Conservation (phyloP, 2,329 filamentous ascomycete genomes). For the Coniochaeta prunicola region DNA sequence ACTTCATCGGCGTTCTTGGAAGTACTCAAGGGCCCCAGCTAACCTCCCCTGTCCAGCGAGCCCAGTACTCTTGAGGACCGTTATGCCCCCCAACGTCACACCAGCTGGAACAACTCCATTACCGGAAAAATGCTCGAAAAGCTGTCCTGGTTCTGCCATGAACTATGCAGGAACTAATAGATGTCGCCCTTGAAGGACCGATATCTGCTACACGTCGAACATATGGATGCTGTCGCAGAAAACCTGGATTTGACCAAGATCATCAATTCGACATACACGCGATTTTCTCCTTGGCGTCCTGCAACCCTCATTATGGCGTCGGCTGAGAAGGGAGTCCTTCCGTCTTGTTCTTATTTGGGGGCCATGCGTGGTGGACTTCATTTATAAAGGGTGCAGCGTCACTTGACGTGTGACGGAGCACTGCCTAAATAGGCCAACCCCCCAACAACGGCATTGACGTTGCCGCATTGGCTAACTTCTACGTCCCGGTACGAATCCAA, state of each 20-base stretch:
- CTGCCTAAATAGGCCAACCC: slow-evolving; percentile 14
- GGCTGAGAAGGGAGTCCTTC: slow-evolving; percentile 15
- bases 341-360: slow-evolving; percentile 11
- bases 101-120: too few relatives aligned
- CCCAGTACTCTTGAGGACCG: too few relatives aligned
- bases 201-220: background rate
- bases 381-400: background rate
- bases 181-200: background rate
- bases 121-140: background rate
- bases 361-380: background rate
- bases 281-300: background rate
- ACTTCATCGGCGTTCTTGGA: too few relatives aligned
- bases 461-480: slow-evolving; percentile 6
- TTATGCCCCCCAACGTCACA: too few relatives aligned
- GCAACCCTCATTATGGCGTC: background rate
- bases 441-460: slow-evolving; percentile 3
- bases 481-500: background rate
- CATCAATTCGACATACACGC: background rate
- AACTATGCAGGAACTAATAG: background rate
- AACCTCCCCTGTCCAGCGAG: too few relatives aligned
- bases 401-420: slow-evolving; percentile 3
- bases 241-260: slow-evolving; percentile 1
- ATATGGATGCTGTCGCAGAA: background rate
- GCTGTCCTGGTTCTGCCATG: background rate
- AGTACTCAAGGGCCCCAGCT: too few relatives aligned